A percentile compares a stretch with the other conserved stretches of the same genome.
Evolutionary conservation across 768 basidiomycete species (phyloP).

Genomic region (Saitozyma sp.): DNA sequence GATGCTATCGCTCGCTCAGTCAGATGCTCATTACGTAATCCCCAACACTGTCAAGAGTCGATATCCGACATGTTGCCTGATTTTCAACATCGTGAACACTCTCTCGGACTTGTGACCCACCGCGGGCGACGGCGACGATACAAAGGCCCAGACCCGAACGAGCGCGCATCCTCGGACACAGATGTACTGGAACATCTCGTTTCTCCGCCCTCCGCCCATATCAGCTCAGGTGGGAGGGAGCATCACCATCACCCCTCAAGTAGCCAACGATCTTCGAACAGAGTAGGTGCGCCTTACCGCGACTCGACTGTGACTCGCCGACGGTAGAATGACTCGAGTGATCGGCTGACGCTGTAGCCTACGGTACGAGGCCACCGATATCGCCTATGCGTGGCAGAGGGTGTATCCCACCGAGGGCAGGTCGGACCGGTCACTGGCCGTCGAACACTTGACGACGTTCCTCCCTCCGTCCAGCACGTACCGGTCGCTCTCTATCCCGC

Average conservation of each 20-base stretch:
- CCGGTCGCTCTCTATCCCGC: constrained; percentile 69
- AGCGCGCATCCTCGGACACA: no score
- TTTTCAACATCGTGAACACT: no score
- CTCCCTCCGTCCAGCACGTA: constrained; percentile 64
- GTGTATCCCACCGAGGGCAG: constrained; percentile 6
- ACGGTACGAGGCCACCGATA: constrained; percentile 60
- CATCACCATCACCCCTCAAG: constrained; percentile 73
- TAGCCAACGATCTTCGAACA: constrained; percentile 86
- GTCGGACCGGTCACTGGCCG: constrained; percentile 4
- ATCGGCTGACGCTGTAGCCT: constrained; percentile 42
- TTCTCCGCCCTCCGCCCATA: constrained; percentile 78
- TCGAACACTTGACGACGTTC: constrained; percentile 73
- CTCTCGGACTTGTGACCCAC: no score
- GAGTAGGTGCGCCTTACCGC: constrained; percentile 55
- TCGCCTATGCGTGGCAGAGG: constrained; percentile 69
- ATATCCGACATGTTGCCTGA: no score
- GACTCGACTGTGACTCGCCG: no score
- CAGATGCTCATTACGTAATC: no score
- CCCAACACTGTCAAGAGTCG: no score
- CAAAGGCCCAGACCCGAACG: no score
- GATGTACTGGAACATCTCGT: constrained; percentile 89
- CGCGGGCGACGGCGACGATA: no score
- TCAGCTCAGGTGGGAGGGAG: constrained; percentile 48
- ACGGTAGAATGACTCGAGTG: background rate
- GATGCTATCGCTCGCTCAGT: no score